Base-by-base conservation (phyloP, 306 rosid species). In the Argentina anserina region DNA sequence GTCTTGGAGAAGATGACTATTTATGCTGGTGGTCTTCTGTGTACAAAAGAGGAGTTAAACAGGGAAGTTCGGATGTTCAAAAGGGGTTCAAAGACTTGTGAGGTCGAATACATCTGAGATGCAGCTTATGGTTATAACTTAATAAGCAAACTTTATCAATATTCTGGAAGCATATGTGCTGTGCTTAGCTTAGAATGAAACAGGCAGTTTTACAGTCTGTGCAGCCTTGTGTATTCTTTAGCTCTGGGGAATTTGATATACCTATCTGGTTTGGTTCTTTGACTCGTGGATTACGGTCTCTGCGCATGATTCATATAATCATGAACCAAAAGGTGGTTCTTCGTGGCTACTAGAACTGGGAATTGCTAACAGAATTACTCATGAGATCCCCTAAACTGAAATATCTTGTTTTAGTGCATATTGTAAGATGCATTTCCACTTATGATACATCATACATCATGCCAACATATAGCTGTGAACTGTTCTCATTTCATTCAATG, bases 1-100 rank as follows among this genome's bases (percentile, higher is more conserved):
- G 42, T 67, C 29, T 12, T 68, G 72, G 21, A 31, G 13, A 68
- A 31, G 26, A 68, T 68, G 20, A 46, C 72, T 18, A 31, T 68
- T 45, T 29, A 29, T 46, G n/a, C 41, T 10, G 8, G 59, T 29
- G 72, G 21, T 46, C 13, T 29, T 46, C 2, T 68, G 72, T 6
- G 3, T 11, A 9, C 59, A 5, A 67, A 31, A 31, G 28, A 29
- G 17, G 58, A 45, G 17, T 17, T 46, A 17, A 28, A 46, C 59
- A 67, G 46, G 59, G 41, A 29, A 4, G 49, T 67, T 46, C 18
- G 26, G 17, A 29, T 17, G 59, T 67, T 45, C 18, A 55, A 9
- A 9, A 46, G 29, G 58, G 58, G 72, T 67, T 67, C 58, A 29
- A 46, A 21, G 18, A 17, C 9, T 14, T 45, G 71, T 1, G 9